These are phyloP conservation scores for Kentomonas sorsogonicus DNA, from an alignment of 208 protist species.

Conservation along the genomic window DNA sequence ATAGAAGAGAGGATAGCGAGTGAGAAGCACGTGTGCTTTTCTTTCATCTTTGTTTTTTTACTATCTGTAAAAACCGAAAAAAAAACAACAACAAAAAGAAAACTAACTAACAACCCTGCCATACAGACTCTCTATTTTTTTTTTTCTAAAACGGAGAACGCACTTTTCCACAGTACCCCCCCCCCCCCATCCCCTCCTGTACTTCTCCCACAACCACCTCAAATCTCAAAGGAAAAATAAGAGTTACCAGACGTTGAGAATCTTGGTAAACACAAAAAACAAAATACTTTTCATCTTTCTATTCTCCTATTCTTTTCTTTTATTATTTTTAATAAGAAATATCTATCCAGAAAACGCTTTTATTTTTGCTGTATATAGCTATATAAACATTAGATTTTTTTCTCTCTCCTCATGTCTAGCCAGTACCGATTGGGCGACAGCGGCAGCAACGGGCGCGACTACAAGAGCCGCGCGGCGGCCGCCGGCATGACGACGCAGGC, in stretches of 20 bases:
- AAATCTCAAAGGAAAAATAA: no score
- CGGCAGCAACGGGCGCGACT: background rate
- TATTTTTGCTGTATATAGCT: constrained; percentile 4
- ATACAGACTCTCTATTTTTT: constrained; percentile 10
- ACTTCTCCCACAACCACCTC: no score
- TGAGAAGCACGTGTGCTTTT: no score
- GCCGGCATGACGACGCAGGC: background rate
- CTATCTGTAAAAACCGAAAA: background rate
- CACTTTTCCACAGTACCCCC: background rate
- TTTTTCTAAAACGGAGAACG: background rate
- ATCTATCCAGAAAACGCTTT: background rate
- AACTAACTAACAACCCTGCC: background rate
- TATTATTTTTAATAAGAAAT: background rate
- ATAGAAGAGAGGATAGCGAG: no score
- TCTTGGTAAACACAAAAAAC: background rate
- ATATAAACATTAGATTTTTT: background rate
- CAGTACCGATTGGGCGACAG: background rate
- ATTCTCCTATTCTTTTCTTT: constrained; percentile 1
- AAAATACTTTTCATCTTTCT: constrained; percentile 5
- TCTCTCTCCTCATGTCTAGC: background rate
- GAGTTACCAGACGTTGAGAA: no score
- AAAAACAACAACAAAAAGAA: constrained; percentile 5
- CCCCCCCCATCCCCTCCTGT: background rate
- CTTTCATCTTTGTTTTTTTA: background rate
- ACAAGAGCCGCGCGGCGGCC: background rate